Evolutionary conservation across 768 basidiomycete genomes (phyloP).

Genomic region (Russula ochroleuca): DNA sequence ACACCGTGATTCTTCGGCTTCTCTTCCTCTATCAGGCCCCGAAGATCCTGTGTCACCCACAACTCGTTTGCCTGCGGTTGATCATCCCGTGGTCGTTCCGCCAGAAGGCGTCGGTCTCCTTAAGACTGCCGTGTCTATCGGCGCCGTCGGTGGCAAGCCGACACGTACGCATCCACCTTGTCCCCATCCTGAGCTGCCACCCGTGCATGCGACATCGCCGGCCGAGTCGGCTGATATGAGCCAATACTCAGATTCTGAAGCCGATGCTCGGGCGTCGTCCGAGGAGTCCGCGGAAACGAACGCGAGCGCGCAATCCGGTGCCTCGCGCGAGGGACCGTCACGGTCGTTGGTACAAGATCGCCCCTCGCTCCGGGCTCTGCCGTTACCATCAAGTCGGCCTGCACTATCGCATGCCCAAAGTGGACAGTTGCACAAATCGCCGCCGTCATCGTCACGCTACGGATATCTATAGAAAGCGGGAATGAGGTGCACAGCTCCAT

Average conservation of each 20-base stretch:
- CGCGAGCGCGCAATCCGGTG: background rate
- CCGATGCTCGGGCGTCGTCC: background rate
- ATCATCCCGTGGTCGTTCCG: background rate
- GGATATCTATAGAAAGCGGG: slow-evolving; percentile 5
- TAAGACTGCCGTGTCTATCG: slow-evolving; percentile 2
- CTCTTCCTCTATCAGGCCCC: background rate
- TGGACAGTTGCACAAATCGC: background rate
- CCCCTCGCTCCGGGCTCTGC: background rate
- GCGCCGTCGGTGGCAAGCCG: slow-evolving; percentile 14
- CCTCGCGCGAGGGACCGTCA: background rate
- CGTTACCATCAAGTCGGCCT: background rate
- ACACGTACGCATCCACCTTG: background rate
- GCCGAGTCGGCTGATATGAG: slow-evolving; percentile 14
- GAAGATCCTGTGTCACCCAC: background rate
- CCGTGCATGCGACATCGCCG: background rate
- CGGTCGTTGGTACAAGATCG: background rate
- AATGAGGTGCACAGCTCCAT: background rate
- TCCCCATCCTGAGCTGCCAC: background rate
- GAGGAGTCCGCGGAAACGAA: background rate
- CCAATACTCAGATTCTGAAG: slow-evolving; percentile 16
- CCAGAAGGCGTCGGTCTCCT: background rate
- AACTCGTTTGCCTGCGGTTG: background rate
- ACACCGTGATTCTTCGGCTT: slow-evolving; percentile 16
- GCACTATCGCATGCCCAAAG: background rate
- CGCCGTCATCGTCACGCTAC: background rate